Percentiles rank a stretch among this genome's conserved stretches.
Evolutionary conservation across 2,329 filamentous ascomycete genomes (phyloP).

Genomic region (Pyricularia sp.): DNA sequence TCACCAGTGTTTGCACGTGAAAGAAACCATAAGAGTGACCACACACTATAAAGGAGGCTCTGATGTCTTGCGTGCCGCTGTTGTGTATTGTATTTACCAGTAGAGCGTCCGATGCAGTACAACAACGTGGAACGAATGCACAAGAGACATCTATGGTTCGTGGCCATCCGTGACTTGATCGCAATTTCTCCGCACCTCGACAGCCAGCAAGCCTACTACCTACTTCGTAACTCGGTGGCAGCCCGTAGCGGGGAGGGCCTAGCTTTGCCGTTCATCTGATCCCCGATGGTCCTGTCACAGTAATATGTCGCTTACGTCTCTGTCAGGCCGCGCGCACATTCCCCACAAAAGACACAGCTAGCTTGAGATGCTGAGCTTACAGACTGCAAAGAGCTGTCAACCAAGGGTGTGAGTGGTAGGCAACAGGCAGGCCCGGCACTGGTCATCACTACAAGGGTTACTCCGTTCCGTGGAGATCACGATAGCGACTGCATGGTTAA

Average conservation of each 20-base stretch:
- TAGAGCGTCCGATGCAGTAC: not conserved
- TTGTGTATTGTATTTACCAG: not conserved
- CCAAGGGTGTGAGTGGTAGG: not conserved
- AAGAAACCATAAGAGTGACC: not conserved
- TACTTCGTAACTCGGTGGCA: not conserved
- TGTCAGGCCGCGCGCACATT: not conserved
- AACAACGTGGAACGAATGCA: not conserved
- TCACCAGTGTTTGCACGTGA: not conserved
- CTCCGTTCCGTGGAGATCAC: not conserved
- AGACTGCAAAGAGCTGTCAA: not conserved
- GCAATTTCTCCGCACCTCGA: not conserved
- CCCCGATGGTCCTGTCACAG: not conserved
- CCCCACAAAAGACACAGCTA: not conserved
- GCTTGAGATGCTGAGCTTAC: not conserved
- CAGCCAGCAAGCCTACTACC: not conserved
- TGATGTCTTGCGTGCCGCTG: not conserved
- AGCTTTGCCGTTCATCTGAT: not conserved
- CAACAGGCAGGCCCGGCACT: not conserved
- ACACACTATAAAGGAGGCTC: not conserved
- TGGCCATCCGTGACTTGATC: not conserved
- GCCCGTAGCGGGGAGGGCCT: not conserved
- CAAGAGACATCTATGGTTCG: not conserved
- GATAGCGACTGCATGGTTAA: not conserved
- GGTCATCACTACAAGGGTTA: not conserved
- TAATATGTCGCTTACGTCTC: not conserved